phyloP scores from a whole-genome alignment of 306 rosid species.

The Hippophae gyantsensis region DNA sequence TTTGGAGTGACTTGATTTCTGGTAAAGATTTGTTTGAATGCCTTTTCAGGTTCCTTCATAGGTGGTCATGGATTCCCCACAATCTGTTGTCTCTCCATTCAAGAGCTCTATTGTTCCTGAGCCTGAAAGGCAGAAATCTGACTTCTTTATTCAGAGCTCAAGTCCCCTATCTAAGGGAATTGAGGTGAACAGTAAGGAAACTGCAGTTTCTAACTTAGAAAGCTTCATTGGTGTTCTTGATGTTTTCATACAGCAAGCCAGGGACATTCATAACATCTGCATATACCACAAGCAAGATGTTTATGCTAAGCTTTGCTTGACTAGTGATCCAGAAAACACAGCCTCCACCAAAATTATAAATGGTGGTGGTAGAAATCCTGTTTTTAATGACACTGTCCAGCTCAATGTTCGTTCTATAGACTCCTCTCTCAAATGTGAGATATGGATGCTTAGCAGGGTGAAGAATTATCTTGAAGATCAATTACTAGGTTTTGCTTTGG shows the following conservation, averaged over 20 bases:
- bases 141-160: conserved; percentile 3
- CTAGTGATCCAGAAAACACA: conserved; percentile 47
- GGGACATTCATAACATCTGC: conserved; percentile 93
- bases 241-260: conserved; percentile 69
- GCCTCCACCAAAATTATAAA: conserved; percentile 77
- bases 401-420: conserved; percentile 48
- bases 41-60: conserved; percentile 26
- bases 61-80: conserved; percentile 81
- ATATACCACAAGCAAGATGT: conserved; percentile 98
- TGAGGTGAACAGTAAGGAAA: conserved; percentile 43
- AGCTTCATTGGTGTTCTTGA: conserved; percentile 54
- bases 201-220: conserved; percentile 19
- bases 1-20: conserved; percentile 17
- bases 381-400: conserved; percentile 61
- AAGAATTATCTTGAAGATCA: conserved; percentile 96
- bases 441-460: conserved; percentile 96
- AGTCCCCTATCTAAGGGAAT: conserved; percentile 36
- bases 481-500: conserved; percentile 82
- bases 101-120: conserved; percentile 34
- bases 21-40: conserved; percentile 13
- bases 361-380: conserved; percentile 94
- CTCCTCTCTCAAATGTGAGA: conserved; percentile 71
- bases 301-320: conserved; percentile 72
- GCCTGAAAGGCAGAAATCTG: conserved; percentile 36
- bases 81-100: conserved; percentile 74